phyloP scores from a whole-genome alignment of 371 early-diverging fungal genomes.

The Basidiobolus meristosporus region DNA sequence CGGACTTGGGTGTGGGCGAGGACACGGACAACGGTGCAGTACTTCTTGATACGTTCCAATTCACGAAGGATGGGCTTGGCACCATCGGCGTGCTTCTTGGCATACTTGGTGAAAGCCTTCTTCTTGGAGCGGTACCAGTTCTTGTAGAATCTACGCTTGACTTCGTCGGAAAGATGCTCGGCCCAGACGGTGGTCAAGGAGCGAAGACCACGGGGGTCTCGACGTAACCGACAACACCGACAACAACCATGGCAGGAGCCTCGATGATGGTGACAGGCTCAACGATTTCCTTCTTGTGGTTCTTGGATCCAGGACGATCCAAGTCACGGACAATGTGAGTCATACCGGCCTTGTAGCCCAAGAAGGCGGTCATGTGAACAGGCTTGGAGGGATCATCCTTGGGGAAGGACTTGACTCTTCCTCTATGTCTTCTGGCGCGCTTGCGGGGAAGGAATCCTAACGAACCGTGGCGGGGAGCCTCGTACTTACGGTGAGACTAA shows the following conservation, averaged over 20 bases:
- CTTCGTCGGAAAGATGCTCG: conserved; percentile 95
- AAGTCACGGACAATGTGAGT: conserved; percentile 98
- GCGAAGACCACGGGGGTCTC: conserved; percentile 95
- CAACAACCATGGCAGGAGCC: conserved; percentile 94
- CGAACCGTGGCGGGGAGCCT: conserved; percentile 95
- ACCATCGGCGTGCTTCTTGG: conserved; percentile 86
- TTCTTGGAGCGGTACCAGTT: conserved; percentile 99
- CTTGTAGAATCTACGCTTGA: conserved; percentile 98
- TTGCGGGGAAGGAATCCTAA: conserved; percentile 98
- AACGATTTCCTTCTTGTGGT: conserved; percentile 99
- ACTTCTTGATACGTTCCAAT: conserved; percentile 96
- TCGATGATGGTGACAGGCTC: conserved; percentile 99
- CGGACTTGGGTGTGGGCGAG: conserved; percentile 96
- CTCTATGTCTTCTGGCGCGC: conserved; percentile 88
- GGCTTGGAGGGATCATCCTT: conserved; percentile 92
- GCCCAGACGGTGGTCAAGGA: conserved; percentile 98
- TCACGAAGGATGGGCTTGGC: conserved; percentile 82
- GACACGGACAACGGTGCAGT: conserved; percentile 96
- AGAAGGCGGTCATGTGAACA: conserved; percentile 97
- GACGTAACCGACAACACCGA: conserved; percentile 99
- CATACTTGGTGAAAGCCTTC: conserved; percentile 98
- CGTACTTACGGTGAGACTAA: conserved; percentile 72
- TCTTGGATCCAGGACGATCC: conserved; percentile 96
- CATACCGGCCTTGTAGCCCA: conserved; percentile 99
- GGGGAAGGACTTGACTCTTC: conserved; percentile 97